A percentile compares a stretch with the other conserved stretches of the same genome.
Evolutionary conservation across 2,329 filamentous ascomycete species (phyloP).

Genomic region (Trichoderma oligosporum): DNA sequence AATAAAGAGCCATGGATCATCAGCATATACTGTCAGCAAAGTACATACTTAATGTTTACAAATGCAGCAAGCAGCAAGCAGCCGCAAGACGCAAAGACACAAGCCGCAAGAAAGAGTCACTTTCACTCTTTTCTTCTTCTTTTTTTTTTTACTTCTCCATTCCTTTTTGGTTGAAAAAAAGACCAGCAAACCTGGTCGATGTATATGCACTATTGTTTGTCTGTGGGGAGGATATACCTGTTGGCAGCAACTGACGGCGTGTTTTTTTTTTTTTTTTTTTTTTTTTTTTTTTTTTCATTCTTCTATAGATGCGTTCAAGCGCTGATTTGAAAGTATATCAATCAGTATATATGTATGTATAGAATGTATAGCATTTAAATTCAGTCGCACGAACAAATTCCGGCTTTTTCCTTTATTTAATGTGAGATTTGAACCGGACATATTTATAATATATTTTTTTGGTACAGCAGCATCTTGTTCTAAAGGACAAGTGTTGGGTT

Average conservation of each 20-base stretch:
- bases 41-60: constrained; percentile 39
- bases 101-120: too few relatives aligned
- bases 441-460: background rate
- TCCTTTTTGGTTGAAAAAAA: background rate
- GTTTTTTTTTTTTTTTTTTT: background rate
- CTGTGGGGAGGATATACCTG: background rate
- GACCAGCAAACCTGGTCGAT: too few relatives aligned
- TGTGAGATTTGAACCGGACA: background rate
- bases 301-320: constrained; percentile 1
- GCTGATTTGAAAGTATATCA: background rate
- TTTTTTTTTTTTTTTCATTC: background rate
- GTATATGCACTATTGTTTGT: background rate
- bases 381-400: background rate
- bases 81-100: constrained; percentile 6
- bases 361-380: background rate
- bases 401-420: too few relatives aligned
- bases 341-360: background rate
- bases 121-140: background rate
- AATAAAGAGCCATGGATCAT: constrained; percentile 11
- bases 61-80: too few relatives aligned
- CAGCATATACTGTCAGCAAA: constrained; percentile 27
- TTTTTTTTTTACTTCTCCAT: background rate
- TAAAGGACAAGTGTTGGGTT: background rate
- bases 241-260: background rate
- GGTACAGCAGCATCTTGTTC: background rate